Evolutionary conservation across 2,329 filamentous ascomycete genomes (phyloP).

Genomic region (Colletotrichum gigasporum): DNA sequence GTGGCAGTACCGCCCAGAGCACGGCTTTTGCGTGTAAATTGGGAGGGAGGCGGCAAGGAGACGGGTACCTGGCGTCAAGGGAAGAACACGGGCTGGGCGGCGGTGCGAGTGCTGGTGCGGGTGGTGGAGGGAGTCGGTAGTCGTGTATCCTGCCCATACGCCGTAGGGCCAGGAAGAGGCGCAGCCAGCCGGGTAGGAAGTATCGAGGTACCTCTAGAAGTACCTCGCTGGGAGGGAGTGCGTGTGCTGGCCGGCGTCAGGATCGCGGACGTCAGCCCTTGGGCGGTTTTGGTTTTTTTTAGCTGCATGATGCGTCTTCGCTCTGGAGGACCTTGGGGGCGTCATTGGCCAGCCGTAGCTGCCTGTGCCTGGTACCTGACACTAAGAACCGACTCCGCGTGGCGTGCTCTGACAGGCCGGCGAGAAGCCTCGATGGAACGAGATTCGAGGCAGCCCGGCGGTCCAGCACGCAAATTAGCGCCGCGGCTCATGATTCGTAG

Average conservation of each 20-base stretch:
- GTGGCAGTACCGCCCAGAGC: neutral
- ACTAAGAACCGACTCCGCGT: constrained; percentile 44
- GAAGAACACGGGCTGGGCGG: constrained; percentile 17
- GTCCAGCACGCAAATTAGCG: constrained; percentile 9
- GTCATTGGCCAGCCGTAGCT: constrained; percentile 43
- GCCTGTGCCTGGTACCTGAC: constrained; percentile 53
- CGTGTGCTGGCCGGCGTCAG: constrained; percentile 8
- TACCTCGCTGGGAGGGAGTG: neutral
- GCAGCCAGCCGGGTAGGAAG: neutral
- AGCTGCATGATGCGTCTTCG: constrained; percentile 18
- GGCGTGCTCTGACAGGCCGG: constrained; percentile 48
- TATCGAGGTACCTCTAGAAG: neutral
- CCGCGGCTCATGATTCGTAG: constrained; percentile 27
- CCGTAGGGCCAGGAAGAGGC: neutral
- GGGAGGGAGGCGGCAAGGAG: constrained; percentile 14
- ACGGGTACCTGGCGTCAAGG: constrained; percentile 23
- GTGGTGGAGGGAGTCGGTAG: constrained; percentile 16
- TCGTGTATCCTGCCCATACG: neutral
- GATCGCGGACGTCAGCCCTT: constrained; percentile 19
- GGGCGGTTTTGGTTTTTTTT: constrained; percentile 9
- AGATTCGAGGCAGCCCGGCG: constrained; percentile 13
- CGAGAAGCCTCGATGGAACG: constrained; percentile 22
- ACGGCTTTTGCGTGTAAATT: neutral
- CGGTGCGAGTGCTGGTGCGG: neutral
- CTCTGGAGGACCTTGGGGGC: constrained; percentile 1